A percentile compares a stretch with the other conserved stretches of the same genome.
Conservation (phyloP, 208 protist genomes). For the Willaertia magna region DNA sequence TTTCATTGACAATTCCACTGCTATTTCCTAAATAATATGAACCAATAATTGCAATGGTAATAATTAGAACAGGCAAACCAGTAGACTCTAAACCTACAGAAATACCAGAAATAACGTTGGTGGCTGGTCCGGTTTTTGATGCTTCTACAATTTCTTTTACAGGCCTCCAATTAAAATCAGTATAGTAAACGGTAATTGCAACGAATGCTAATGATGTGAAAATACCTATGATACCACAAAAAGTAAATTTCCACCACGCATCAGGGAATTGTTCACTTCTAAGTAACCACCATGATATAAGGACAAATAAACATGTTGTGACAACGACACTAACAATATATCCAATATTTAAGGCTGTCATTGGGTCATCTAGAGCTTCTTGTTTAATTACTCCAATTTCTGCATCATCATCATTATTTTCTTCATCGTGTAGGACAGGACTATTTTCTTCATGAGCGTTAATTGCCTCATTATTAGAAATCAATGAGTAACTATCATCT, state of each 20-base stretch:
- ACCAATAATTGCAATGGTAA: slow-evolving; percentile 41
- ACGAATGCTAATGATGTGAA: slow-evolving; percentile 27
- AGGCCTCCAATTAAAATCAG: slow-evolving; percentile 34
- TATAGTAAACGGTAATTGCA: slow-evolving; percentile 44
- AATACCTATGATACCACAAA: slow-evolving; percentile 41
- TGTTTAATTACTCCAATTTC: too few species aligned
- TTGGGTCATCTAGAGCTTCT: not conserved
- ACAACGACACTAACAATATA: slow-evolving; percentile 14
- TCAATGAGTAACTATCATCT: slow-evolving; percentile 19
- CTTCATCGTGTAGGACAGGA: not conserved
- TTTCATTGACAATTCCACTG: slow-evolving; percentile 15
- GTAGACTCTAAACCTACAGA: slow-evolving; percentile 57
- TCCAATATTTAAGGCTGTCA: slow-evolving; percentile 11
- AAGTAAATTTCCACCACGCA: slow-evolving; percentile 28
- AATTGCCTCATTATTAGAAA: slow-evolving; percentile 17
- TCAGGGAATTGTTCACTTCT: not conserved
- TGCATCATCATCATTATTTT: not conserved
- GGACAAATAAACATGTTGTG: slow-evolving; percentile 19
- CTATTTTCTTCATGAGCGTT: not conserved
- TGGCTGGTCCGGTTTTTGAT: slow-evolving; percentile 49
- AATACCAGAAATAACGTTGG: slow-evolving; percentile 47
- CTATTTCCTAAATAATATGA: slow-evolving; percentile 34
- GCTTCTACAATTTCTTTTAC: slow-evolving; percentile 42
- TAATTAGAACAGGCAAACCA: slow-evolving; percentile 40
- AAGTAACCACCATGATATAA: slow-evolving; percentile 14